Percentiles rank a stretch among this genome's conserved stretches.
Conservation (phyloP, 768 basidiomycete species). For the Ramaria sp. region DNA sequence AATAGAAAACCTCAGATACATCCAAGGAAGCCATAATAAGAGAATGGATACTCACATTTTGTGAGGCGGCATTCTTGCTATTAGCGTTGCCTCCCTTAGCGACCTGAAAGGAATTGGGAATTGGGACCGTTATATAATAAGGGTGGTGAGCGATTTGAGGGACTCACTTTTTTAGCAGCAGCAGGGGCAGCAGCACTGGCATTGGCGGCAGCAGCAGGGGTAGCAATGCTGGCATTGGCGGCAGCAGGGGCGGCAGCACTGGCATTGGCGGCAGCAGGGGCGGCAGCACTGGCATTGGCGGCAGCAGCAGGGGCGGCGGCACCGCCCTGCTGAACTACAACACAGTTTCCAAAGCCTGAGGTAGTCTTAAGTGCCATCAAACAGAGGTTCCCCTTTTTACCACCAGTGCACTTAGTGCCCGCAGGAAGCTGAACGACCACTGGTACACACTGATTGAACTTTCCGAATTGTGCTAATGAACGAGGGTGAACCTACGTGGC, state of each 20-base stretch:
- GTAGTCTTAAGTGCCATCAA: slow-evolving; percentile 40
- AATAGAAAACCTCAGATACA: too few species aligned
- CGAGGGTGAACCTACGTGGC: slow-evolving; percentile 25
- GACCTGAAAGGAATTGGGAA: neutral
- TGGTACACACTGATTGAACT: neutral
- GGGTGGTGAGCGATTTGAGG: slow-evolving; percentile 10
- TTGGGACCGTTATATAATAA: neutral
- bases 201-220: neutral
- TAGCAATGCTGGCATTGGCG: neutral
- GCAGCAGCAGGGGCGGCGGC: slow-evolving; percentile 8
- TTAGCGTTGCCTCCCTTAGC: too few species aligned
- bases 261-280: slow-evolving; percentile 9
- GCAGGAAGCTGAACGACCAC: slow-evolving; percentile 36
- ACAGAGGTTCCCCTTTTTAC: slow-evolving; percentile 32
- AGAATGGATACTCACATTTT: too few species aligned
- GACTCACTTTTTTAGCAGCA: slow-evolving; percentile 2
- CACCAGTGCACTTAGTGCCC: slow-evolving; percentile 42
- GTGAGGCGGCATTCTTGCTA: too few species aligned
- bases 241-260: slow-evolving; percentile 9
- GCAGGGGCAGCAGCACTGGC: slow-evolving; percentile 10
- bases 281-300: slow-evolving; percentile 10
- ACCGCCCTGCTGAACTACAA: slow-evolving; percentile 29
- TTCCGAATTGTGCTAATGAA: too few species aligned
- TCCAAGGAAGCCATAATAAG: too few species aligned
- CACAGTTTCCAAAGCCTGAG: slow-evolving; percentile 45